Conservation (phyloP, 176 grass and related monocot species). For the Saccharum spontaneum region DNA sequence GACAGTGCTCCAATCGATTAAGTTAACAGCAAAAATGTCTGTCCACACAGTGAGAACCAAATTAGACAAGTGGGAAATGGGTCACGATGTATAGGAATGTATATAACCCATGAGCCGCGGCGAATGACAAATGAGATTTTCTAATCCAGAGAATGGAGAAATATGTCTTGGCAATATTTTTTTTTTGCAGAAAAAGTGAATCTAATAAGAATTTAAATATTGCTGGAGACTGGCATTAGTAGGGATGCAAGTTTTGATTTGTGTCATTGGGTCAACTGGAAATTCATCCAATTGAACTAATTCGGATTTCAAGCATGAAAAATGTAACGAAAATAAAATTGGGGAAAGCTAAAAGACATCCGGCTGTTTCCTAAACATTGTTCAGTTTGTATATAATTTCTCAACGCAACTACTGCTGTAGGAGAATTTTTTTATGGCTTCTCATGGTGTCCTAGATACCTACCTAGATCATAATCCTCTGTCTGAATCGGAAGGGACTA, state of each 20-base stretch:
- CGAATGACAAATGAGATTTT: no score
- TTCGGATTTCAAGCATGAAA: neutral
- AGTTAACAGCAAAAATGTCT: neutral
- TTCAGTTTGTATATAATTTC: neutral
- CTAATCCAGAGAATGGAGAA: neutral
- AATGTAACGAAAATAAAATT: neutral
- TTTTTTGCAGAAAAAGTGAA: neutral
- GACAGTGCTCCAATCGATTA: no score
- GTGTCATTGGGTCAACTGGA: neutral
- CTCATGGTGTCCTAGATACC: neutral
- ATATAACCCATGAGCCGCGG: neutral
- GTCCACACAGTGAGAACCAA: constrained; percentile 7
- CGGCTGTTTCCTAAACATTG: neutral
- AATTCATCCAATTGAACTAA: neutral
- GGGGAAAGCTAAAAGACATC: neutral
- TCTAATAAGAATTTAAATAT: neutral
- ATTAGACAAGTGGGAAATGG: neutral
- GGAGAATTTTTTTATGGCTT: neutral
- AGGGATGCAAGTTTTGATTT: neutral
- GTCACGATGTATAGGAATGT: neutral
- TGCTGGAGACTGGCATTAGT: neutral
- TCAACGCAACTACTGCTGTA: neutral
- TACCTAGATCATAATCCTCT: constrained; percentile 8
- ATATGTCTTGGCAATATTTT: neutral
- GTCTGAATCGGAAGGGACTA: constrained; percentile 25